Evolutionary conservation across 2,329 filamentous ascomycete genomes (phyloP).

Genomic region (Fusarium drepaniforme): DNA sequence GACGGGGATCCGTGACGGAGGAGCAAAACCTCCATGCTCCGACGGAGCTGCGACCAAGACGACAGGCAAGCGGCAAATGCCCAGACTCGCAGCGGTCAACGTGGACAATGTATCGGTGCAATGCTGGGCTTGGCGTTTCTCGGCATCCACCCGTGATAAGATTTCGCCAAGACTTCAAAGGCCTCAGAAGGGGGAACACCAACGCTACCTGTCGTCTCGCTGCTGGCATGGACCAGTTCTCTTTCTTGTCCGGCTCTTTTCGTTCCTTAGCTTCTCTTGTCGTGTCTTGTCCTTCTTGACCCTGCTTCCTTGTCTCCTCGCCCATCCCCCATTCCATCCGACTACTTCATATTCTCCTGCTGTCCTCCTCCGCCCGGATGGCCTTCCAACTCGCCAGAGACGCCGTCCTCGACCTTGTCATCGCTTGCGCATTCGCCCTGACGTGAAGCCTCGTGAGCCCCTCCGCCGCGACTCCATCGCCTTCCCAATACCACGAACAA

Average conservation of each 20-base stretch:
- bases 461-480: neutral
- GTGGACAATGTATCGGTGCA: conserved; percentile 46
- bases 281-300: conserved; percentile 27
- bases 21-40: neutral
- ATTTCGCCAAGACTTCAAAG: conserved; percentile 49
- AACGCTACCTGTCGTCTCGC: conserved; percentile 41
- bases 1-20: neutral
- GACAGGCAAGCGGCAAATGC: conserved; percentile 30
- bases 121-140: conserved; percentile 47
- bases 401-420: conserved; percentile 20
- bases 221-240: conserved; percentile 37
- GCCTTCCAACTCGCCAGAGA: conserved; percentile 25
- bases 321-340: conserved; percentile 25
- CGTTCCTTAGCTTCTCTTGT: conserved; percentile 24
- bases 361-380: conserved; percentile 31
- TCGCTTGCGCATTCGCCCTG: conserved; percentile 17
- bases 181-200: conserved; percentile 46
- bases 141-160: conserved; percentile 47
- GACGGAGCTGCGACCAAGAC: conserved; percentile 2
- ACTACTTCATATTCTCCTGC: conserved; percentile 12
- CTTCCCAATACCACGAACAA: conserved; percentile 13
- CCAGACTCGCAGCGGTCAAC: conserved; percentile 44
- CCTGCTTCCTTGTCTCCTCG: conserved; percentile 26
- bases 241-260: conserved; percentile 33
- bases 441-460: conserved; percentile 23